Base-by-base conservation (phyloP, 805 yeast genomes). In the Hanseniaspora taiwanica region DNA sequence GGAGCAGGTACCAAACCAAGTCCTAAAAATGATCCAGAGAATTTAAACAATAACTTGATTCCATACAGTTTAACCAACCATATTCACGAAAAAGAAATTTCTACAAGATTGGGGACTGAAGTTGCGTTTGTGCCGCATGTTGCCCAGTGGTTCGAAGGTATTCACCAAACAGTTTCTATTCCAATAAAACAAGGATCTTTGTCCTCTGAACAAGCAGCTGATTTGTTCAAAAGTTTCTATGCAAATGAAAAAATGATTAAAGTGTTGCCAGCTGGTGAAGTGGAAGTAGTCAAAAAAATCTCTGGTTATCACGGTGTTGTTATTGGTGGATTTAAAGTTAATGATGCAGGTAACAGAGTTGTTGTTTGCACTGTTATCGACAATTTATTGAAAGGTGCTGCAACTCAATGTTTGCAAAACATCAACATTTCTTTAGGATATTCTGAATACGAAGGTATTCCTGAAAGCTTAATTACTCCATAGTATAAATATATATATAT, bases 1-100 rank as follows among this genome's bases (percentile, higher is more conserved):
- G 99, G 99, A 44, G 98, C 98, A 9, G 99, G 99, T 48, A 87
- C 99, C 29, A 91, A 93, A 65, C 98, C 98, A 43, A 83, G 95
- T 12, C 94, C 94, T 46, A 86, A 87, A 66, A 91, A 91, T 58
- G 96, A 91, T 58, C 65, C 81, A 38, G 69, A 76, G 43, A 68
- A 77, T 55, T 69, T 91, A 57, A 63, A 66, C 45, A 74, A 91
- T 64, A 91, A 91, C 64, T 66, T 91, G 57, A 83, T 91, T 54
- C 97, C 99, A 43, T 91, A 91, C 65, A 78, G 96, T 4, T 70
- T 91, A 53, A 91, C 98, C 10, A 96, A 89, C 59, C 99, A 91
- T 62, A 81, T 91, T 44, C 99, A 91, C 59, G 99, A 91, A 69
- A 75, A 79, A 46, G 99, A 91, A 64, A 81, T 93, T 45, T 82